Evolutionary conservation across 2,329 filamentous ascomycete genomes (phyloP), one percentile per base, ranked within the genome.

Genomic region (Stachybotrys chartarum): DNA sequence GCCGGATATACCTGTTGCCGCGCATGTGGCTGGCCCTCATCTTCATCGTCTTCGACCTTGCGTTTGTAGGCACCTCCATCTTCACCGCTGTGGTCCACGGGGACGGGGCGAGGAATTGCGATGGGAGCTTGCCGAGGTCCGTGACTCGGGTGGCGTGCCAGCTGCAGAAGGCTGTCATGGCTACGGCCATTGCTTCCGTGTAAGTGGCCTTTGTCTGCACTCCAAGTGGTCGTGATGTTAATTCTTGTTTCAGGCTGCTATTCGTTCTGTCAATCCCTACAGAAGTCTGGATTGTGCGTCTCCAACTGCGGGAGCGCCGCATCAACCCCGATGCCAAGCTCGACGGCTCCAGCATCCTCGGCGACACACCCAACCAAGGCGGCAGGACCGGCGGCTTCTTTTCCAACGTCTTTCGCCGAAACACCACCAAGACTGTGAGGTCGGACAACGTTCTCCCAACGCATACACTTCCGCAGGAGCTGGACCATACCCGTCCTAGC

Each of bases 1-100:
- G 95, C 44, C 86, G 93, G 8, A 91, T 89, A 76, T 94, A 84
- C 67, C 74, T 96, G 6, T 90, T 88, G 42, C 91, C 91, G 31
- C 80, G 88, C 58, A 77, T 80, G 5, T 77, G 93, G 70, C 87
- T 91, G 57, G 88, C 88, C 4, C 78, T 86, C 65, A 60, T 94
- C 54, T 88, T 83, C 59, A 83, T 96, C 59, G 58, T 92, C 30
- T 77, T 97, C 51, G 90, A 97, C 66, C 64, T 94, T 54, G 81
- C 81, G 64, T 96, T 96, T 71, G 74, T 84, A 53, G 90, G 81
- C 46, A 84, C 78, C 56, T 94, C 94, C 76, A 82, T 95, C 66
- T 95, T 91, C 66, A 82, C 97, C 57, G 90, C 91, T 1, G 77
- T 86, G 51, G 78, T 90, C 59, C 92, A 89, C 57, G 81, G 87